phyloP scores from a whole-genome alignment of 23 red algal species.

The Gracilaria vermiculophylla region DNA sequence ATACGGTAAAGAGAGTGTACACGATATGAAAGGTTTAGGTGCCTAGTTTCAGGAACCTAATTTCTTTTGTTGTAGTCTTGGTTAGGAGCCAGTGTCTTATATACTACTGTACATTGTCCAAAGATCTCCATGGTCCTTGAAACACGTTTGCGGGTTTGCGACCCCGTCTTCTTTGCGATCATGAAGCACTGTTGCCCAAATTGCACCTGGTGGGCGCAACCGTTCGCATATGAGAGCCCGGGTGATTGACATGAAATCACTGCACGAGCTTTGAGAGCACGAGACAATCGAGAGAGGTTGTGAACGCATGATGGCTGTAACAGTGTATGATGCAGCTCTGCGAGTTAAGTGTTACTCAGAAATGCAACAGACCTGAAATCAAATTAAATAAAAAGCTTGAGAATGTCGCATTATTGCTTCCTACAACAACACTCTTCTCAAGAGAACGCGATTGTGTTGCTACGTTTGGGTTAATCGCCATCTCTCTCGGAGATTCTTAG shows the following conservation, averaged over 20 bases:
- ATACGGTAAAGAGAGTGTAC: too few species aligned
- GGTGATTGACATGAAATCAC: neutral
- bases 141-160: too few species aligned
- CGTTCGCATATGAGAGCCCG: neutral
- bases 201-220: neutral
- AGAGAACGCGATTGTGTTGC: neutral
- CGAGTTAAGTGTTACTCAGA: neutral
- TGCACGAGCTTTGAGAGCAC: too few species aligned
- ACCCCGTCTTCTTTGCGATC: neutral
- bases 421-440: neutral
- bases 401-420: neutral
- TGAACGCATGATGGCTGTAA: neutral
- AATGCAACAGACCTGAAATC: neutral
- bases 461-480: neutral
- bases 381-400: too few species aligned
- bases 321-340: neutral
- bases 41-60: neutral
- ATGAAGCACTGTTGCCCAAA: neutral
- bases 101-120: too few species aligned
- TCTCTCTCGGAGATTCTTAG: neutral
- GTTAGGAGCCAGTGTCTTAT: neutral
- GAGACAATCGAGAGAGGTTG: neutral
- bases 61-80: neutral
- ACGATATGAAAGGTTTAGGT: neutral
- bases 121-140: too few species aligned